Evolutionary conservation across 371 early-diverging fungal genomes (phyloP), one percentile per base, ranked within the genome.

Genomic region (Circinella minor): DNA sequence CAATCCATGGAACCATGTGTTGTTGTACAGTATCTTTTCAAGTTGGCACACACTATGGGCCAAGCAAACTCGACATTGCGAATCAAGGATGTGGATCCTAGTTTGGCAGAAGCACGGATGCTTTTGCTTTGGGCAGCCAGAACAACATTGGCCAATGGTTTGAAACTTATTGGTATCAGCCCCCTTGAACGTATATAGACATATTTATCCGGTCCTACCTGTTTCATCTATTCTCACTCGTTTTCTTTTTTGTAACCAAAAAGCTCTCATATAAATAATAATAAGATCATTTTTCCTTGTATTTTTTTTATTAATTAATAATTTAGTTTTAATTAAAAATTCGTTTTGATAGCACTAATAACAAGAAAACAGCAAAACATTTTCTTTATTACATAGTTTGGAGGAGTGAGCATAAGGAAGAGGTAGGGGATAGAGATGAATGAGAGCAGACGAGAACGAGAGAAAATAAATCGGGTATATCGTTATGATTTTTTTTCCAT

Each of bases 11-110:
- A 99, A 79, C 99, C 99, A 0, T 92, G 88, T 71, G 88, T 82
- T n/a, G 78, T 99, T 63, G 95, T 98, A 4, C 88, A 89, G 51
- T 99, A 97, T 81, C 78, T 95, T n/a, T 89, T 97, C 74, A 86
- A 88, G 61, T 86, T 99, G 4, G 82, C 92, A n/a, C 94, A 93
- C 66, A 82, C 85, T 6, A 90, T 95, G 47, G 93, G 94, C 59
- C 79, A 89, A 1, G 90, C 96, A 4, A 89, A 91, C 71, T 85
- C 88, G 55, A 78, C 74, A 5, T 69, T 99, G 49, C 86, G 88
- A 70, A 99, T 99, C 36, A 86, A 88, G 69, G 87, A 83, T 72
- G 49, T 36, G 47, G 83, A 89, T 37, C 68, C 77, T 57, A 86
- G 93, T 0, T 60, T 95, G 51, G 96, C 98, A 13, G 79, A 86